Evolutionary conservation across 345 rosid genomes (phyloP).

Genomic region (Anacardium occidentale): DNA sequence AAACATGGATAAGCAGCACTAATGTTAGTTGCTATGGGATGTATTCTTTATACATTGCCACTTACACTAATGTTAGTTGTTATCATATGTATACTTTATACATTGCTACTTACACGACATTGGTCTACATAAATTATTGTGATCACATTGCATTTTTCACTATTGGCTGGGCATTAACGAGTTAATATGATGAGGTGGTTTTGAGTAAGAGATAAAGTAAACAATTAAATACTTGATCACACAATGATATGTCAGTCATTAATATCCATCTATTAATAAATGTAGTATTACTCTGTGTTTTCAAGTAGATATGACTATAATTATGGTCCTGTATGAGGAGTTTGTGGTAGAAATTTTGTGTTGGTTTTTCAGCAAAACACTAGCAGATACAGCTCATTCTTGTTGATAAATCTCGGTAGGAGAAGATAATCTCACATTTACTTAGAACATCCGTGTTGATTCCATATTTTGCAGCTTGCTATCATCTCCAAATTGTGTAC

Average conservation of each 20-base stretch:
- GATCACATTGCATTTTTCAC: not conserved
- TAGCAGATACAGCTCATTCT: not conserved
- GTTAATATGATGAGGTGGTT: no score
- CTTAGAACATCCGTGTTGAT: not conserved
- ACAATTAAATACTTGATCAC: no score
- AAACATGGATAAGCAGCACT: not conserved
- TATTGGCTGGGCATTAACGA: no score
- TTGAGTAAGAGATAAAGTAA: no score
- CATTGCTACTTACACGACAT: not conserved
- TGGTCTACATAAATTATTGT: not conserved
- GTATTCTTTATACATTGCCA: no score
- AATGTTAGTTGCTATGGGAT: not conserved
- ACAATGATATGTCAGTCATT: no score
- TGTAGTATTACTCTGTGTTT: no score
- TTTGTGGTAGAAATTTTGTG: not conserved
- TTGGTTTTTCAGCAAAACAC: not conserved
- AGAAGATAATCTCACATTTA: not conserved
- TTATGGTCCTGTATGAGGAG: not conserved
- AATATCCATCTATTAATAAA: no score
- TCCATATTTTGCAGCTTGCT: not conserved
- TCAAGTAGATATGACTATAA: not conserved
- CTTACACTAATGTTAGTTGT: not conserved
- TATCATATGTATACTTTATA: no score
- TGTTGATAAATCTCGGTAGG: not conserved
- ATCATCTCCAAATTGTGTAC: not conserved